Percentiles rank a stretch among this genome's conserved stretches.
phyloP scores from a whole-genome alignment of 352 stramenopile genomes.

The Aphanomyces cochlioides region DNA sequence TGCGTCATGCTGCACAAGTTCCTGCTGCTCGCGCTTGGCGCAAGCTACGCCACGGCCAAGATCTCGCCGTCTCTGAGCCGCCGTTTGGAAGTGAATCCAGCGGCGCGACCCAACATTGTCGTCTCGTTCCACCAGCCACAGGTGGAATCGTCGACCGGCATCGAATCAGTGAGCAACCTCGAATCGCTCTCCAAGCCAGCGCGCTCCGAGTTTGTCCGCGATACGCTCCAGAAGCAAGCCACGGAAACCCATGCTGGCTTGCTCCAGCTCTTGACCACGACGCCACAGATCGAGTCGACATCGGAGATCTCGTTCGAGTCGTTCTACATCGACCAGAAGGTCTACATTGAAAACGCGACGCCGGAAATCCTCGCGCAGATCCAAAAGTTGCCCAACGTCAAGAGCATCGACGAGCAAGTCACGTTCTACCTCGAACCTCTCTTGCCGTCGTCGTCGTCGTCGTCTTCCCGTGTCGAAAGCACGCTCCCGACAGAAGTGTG shows the following conservation, averaged over 20 bases:
- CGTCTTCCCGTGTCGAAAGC: background rate
- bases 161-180: background rate
- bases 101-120: background rate
- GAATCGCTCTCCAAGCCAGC: background rate
- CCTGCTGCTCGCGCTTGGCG: too few relatives aligned
- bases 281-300: background rate
- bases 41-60: conserved; percentile 35
- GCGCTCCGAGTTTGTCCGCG: background rate
- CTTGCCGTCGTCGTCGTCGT: background rate
- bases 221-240: background rate
- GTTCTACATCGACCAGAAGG: background rate
- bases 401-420: background rate
- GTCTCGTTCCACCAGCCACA: background rate
- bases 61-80: background rate
- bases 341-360: background rate
- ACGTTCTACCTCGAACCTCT: background rate
- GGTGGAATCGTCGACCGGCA: background rate
- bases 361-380: background rate
- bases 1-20: too few relatives aligned
- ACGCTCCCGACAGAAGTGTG: conserved; percentile 33
- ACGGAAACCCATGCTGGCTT: background rate
- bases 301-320: background rate
- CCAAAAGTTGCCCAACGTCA: background rate
- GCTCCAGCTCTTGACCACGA: background rate
- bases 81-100: background rate